Evolutionary conservation across 768 basidiomycete genomes (phyloP).

Genomic region (Suillus alpinus): DNA sequence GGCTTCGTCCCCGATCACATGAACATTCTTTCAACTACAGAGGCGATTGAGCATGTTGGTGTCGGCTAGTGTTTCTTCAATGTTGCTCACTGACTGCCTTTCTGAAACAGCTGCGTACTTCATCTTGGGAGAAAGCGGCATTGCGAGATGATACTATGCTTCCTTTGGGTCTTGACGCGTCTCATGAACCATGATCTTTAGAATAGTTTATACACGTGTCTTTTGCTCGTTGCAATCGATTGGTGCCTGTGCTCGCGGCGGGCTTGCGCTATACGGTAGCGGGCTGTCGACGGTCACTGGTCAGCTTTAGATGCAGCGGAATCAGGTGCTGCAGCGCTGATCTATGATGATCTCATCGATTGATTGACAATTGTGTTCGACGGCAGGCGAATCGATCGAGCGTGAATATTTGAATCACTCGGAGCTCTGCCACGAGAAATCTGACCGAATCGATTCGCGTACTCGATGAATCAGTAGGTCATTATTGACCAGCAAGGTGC

Average conservation of each 20-base stretch:
- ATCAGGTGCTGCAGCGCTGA: too few species aligned
- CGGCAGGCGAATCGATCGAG: too few species aligned
- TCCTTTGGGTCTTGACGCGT: slow-evolving; percentile 51
- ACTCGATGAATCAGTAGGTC: too few species aligned
- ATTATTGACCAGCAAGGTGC: too few species aligned
- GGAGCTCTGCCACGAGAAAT: too few species aligned
- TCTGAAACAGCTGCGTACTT: slow-evolving; percentile 44
- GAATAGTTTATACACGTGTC: not conserved
- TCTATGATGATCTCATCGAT: not conserved
- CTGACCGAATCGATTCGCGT: too few species aligned
- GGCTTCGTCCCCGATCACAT: slow-evolving; percentile 67
- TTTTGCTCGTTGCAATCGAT: not conserved
- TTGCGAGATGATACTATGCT: slow-evolving; percentile 53
- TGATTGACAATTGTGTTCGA: too few species aligned
- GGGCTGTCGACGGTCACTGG: not conserved
- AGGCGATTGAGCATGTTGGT: slow-evolving; percentile 59
- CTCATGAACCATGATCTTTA: slow-evolving; percentile 13
- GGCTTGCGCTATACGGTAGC: not conserved
- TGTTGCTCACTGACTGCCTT: not conserved
- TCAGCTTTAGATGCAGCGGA: not conserved
- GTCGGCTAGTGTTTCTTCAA: not conserved
- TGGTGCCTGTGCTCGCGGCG: not conserved
- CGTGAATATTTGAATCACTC: too few species aligned
- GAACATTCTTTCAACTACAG: slow-evolving; percentile 61
- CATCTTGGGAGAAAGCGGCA: slow-evolving; percentile 46